Evolutionary conservation across 2,329 filamentous ascomycete genomes (phyloP).

Genomic region (Claviceps citrina): DNA sequence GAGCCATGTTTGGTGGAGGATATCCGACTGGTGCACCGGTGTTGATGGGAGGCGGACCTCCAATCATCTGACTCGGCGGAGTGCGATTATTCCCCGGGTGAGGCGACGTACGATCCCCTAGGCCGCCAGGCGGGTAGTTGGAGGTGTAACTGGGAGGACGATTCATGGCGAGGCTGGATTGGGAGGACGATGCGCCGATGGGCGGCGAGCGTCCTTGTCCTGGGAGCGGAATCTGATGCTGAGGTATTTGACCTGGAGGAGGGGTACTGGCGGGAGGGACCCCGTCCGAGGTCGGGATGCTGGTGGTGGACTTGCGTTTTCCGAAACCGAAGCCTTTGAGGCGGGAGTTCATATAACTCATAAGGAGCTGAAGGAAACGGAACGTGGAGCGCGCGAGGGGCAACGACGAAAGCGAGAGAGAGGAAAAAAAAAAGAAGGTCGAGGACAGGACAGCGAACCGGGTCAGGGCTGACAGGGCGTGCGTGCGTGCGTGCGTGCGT

Average conservation of each 20-base stretch:
- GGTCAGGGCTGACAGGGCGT: background rate
- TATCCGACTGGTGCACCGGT: conserved; percentile 47
- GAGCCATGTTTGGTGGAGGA: conserved; percentile 35
- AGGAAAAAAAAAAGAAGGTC: conserved; percentile 5
- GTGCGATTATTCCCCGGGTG: conserved; percentile 35
- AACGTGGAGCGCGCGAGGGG: background rate
- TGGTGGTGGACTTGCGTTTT: conserved; percentile 58
- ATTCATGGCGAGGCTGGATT: conserved; percentile 42
- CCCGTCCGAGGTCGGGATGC: conserved; percentile 36
- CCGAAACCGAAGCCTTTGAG: conserved; percentile 69
- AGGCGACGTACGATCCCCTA: conserved; percentile 39
- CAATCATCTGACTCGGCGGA: conserved; percentile 44
- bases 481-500: background rate
- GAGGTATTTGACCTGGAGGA: conserved; percentile 30
- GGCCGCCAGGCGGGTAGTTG: conserved; percentile 32
- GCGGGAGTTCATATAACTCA: conserved; percentile 68
- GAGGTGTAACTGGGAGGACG: conserved; percentile 49
- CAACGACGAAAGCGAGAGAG: conserved; percentile 7
- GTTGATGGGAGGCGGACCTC: conserved; percentile 52
- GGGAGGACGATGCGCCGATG: conserved; percentile 27
- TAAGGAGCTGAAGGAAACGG: conserved; percentile 24
- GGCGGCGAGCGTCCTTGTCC: conserved; percentile 18
- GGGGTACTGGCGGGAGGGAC: conserved; percentile 19
- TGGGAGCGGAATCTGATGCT: conserved; percentile 26
- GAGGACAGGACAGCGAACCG: background rate